Percentiles rank a stretch among this genome's conserved stretches.
Conservation (phyloP, 73 alveolate species). For the Effrenium voratum region DNA sequence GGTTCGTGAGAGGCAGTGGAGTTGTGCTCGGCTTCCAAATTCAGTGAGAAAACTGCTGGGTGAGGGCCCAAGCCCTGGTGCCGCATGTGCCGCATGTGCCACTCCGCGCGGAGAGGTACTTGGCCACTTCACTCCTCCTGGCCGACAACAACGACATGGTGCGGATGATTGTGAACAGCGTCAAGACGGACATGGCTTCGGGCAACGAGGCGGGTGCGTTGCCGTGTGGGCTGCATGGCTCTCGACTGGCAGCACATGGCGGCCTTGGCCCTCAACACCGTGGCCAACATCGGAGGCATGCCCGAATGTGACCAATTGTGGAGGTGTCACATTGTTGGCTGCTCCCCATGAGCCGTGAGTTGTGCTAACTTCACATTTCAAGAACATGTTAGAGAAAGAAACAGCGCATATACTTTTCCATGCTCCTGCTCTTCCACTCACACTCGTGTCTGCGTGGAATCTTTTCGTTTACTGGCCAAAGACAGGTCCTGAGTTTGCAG, state of each 20-base stretch:
- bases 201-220: constrained; percentile 95
- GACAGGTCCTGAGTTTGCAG: constrained; percentile 96
- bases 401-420: too few relatives aligned
- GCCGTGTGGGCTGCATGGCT: too few relatives aligned
- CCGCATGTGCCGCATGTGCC: neutral
- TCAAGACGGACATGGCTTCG: constrained; percentile 97
- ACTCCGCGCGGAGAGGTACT: constrained; percentile 9
- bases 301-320: too few relatives aligned
- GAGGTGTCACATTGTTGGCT: too few relatives aligned
- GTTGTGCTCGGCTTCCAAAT: constrained; percentile 95
- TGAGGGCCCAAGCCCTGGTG: constrained; percentile 96
- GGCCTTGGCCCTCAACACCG: constrained; percentile 98
- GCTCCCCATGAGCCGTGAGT: too few relatives aligned
- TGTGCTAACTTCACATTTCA: too few relatives aligned
- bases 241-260: constrained; percentile 95
- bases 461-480: neutral
- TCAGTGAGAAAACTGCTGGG: constrained; percentile 98
- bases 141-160: constrained; percentile 94
- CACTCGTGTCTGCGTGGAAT: too few relatives aligned
- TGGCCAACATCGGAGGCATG: constrained; percentile 97
- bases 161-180: constrained; percentile 97
- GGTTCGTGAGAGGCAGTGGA: constrained; percentile 83
- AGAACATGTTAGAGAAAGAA: too few relatives aligned
- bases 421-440: too few relatives aligned
- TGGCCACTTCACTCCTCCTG: constrained; percentile 80